Evolutionary conservation across 2,329 filamentous ascomycete species (phyloP), one percentile per base, ranked within the genome.

Genomic region (Fusarium penzigii): DNA sequence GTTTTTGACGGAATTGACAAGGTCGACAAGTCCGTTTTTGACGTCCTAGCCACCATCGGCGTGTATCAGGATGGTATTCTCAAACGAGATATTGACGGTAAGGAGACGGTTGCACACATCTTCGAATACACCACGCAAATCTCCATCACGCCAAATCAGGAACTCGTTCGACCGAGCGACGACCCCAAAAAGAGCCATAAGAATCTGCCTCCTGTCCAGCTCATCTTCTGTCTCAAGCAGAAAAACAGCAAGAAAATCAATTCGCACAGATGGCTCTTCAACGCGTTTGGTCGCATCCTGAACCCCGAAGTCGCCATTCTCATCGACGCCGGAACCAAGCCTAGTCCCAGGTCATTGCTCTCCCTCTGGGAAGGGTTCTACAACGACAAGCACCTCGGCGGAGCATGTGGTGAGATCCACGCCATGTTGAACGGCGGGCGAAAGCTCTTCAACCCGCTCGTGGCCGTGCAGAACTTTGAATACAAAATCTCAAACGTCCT

Each of bases 1-100:
- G 90, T 97, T 53, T 97, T 97, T 65, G 93, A 97, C 71, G 93
- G 93, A 81, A 93, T 97, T 67, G 91, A 96, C 64, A 93, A 94
- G 72, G 92, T 90, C 59, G 92, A 97, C 81, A 97, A 97, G 80
- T 90, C 91, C 67, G 90, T 89, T 5, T 80, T 97, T 42, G 93
- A 97, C 71, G 82, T 97, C 42, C 80, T 97, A 55, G 93, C 93
- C 34, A 97, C 92, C 13, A 79, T 97, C 62, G 93, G 93, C 79
- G 81, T 96, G 58, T 97, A 95, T 78, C 93, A 97, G 76, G 93
- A 97, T 69, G 93, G 93, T 78, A 88, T 97, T 66, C 89, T 97
- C 86, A 97, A 97, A 82, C 92, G 89, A 76, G 92, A 96, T 66
- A 92, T 97, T 64, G 90, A 96, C 75, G 92, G 91, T 68, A 94